Base-by-base conservation (phyloP, 2,329 filamentous ascomycete species). In the Aspergillus ibericus region DNA sequence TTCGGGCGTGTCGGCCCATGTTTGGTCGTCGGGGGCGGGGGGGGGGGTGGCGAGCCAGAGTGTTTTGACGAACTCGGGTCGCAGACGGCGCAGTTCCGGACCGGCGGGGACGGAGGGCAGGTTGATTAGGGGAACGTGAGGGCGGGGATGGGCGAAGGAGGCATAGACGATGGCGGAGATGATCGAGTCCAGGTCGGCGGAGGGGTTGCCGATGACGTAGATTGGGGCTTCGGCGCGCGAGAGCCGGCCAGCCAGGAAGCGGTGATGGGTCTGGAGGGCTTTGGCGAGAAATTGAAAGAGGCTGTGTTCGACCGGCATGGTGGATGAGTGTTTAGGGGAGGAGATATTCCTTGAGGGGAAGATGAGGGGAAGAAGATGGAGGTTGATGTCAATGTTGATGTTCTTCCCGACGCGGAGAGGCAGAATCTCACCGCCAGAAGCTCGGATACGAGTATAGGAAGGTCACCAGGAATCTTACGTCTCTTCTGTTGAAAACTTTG, bases 141-240 rank as follows among this genome's bases (percentile, higher is more conserved):
- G 70, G n/a, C 70, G 66, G 5, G 63, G 77, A 67, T 49, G 67
- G 68, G 75, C 74, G 49, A 87, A 78, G 70, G 87, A 88, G 35
- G 85, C 82, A 67, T 84, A 87, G n/a, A 86, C 69, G 35, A 88
- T 76, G 7, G 85, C 83, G 57, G 81, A 83, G 57, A 85, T 81
- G 68, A 88, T 83, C 27, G 85, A 88, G 74, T 88, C 85, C 56
- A 88, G 80, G 68, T 88, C 85, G 68, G 74, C 74, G n/a, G 77
- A 77, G 13, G 75, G 72, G 54, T 81, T 79, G 20, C 76, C 78
- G 36, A 78, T 66, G 18, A 80, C 77, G 56, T 78, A 76, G 22
- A 77, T 69, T 0, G 71, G 72, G 13, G 69, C 40, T 34, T 73
- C 65, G 1, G 56, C 50, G 22, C 58, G 58, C 1, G 64, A 46